Conservation (phyloP, 2,329 filamentous ascomycete species). For the Clonostachys solani region DNA sequence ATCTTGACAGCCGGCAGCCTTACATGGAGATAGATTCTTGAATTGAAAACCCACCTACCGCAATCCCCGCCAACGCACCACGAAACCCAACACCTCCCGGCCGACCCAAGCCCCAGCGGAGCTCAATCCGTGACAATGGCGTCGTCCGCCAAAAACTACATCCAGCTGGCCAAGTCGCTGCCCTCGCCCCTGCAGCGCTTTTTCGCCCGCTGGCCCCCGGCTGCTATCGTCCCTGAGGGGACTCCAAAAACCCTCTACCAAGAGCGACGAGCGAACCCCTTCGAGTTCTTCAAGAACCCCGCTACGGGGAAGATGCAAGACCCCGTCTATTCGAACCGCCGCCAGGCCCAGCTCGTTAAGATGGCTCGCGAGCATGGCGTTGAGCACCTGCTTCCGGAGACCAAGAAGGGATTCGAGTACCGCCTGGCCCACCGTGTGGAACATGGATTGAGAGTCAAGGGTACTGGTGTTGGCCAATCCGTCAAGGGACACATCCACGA, state of each 20-base stretch:
- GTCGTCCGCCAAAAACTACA: slow-evolving; percentile 29
- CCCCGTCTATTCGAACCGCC: slow-evolving; percentile 75
- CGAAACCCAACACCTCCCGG: slow-evolving; percentile 3
- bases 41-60: too few species aligned
- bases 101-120: slow-evolving; percentile 7
- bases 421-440: slow-evolving; percentile 70
- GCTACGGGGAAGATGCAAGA: slow-evolving; percentile 79
- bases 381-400: slow-evolving; percentile 74
- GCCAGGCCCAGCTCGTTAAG: slow-evolving; percentile 89
- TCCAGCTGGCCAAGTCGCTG: slow-evolving; percentile 65
- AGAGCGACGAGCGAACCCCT: slow-evolving; percentile 67
- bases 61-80: not conserved
- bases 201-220: slow-evolving; percentile 85
- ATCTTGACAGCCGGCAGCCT: too few species aligned
- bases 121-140: slow-evolving; percentile 19
- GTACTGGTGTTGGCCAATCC: slow-evolving; percentile 85
- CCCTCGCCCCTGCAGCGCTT: slow-evolving; percentile 78
- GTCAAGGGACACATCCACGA: slow-evolving; percentile 97
- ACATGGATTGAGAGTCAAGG: slow-evolving; percentile 79
- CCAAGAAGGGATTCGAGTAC: slow-evolving; percentile 69
- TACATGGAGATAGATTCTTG: too few species aligned
- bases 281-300: slow-evolving; percentile 74
- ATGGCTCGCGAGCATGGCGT: slow-evolving; percentile 75
- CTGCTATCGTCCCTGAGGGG: slow-evolving; percentile 46
- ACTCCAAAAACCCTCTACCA: slow-evolving; percentile 45